Evolutionary conservation across 2,329 filamentous ascomycete genomes (phyloP).

Genomic region (Calonectria multiphialidica): DNA sequence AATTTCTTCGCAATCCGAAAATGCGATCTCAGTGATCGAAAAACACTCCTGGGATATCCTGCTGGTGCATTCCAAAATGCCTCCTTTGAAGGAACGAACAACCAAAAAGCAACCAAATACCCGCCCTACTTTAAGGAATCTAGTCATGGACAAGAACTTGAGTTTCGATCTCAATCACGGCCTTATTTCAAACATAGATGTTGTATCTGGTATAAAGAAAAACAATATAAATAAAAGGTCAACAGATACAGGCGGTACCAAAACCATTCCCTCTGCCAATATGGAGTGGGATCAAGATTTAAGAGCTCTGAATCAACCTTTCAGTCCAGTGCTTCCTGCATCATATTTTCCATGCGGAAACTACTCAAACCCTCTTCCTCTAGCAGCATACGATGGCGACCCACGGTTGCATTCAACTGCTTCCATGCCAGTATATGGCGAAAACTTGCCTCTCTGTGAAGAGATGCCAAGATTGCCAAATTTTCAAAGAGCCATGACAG

Average conservation of each 20-base stretch:
- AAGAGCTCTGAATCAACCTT: neutral
- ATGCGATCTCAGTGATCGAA: constrained; percentile 27
- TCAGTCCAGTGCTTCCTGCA: neutral
- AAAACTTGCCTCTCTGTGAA: neutral
- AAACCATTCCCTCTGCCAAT: neutral
- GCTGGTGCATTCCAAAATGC: constrained; percentile 28
- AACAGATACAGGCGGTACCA: neutral
- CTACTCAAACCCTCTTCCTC: neutral
- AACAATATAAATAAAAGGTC: neutral
- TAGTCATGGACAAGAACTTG: neutral
- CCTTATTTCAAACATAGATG: neutral
- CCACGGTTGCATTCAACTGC: neutral
- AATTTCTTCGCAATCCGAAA: neutral
- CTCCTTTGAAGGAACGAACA: constrained; percentile 17
- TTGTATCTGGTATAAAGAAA: neutral
- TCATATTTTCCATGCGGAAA: neutral
- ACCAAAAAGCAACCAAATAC: neutral
- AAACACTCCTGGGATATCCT: constrained; percentile 42
- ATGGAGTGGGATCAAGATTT: neutral
- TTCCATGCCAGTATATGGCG: neutral
- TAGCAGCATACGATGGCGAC: too few species aligned
- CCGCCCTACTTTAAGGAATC: neutral
- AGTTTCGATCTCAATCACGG: neutral
- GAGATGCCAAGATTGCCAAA: neutral
- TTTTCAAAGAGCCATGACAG: neutral